Percentiles rank a stretch among this genome's conserved stretches.
Conservation (phyloP, 257 asterid genomes). For the Thymus quinquecostatus region DNA sequence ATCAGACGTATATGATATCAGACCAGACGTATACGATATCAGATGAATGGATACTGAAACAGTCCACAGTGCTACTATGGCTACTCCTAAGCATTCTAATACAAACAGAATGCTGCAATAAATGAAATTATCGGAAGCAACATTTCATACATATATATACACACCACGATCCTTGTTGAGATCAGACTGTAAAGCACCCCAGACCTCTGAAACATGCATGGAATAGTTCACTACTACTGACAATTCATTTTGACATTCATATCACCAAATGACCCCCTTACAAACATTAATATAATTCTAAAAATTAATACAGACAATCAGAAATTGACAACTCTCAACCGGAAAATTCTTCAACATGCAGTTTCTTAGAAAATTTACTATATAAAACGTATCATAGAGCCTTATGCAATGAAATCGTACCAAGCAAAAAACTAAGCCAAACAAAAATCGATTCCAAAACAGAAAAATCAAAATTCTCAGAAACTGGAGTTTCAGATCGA, state of each 20-base stretch:
- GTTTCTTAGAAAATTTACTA: neutral
- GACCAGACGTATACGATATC: neutral
- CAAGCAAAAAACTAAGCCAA: neutral
- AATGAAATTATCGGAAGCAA: neutral
- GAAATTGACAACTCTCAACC: neutral
- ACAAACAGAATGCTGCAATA: neutral
- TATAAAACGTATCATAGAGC: slow-evolving; percentile 22
- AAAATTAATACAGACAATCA: neutral
- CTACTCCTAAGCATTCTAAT: neutral
- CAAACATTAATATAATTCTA: neutral
- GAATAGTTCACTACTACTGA: neutral
- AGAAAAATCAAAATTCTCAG: neutral
- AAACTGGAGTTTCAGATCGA: slow-evolving; percentile 22
- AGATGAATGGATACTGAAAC: neutral
- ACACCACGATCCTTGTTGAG: neutral
- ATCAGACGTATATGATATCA: neutral
- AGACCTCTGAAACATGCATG: slow-evolving; percentile 18
- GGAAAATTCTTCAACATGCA: neutral
- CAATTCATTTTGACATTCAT: slow-evolving; percentile 16
- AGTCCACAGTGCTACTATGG: neutral
- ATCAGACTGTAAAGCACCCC: neutral
- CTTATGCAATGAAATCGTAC: neutral
- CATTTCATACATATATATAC: neutral
- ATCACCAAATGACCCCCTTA: neutral
- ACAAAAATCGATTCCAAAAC: neutral